Percentiles rank a stretch among this genome's conserved stretches.
phyloP scores from a whole-genome alignment of 2,329 filamentous ascomycete genomes.

The Samsoniella hepiali region DNA sequence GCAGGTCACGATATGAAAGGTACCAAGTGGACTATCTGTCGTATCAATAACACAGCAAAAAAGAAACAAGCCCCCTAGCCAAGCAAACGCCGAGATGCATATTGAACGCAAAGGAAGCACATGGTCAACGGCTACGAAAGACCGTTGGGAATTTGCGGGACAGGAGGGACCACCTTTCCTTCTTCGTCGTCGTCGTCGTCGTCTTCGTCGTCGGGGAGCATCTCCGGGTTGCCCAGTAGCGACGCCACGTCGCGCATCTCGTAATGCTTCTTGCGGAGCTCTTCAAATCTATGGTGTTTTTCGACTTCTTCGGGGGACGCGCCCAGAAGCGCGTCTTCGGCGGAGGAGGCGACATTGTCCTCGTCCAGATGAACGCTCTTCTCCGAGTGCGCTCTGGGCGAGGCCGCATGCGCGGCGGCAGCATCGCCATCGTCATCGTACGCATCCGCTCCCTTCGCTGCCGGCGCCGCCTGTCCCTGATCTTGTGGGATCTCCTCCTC shows the following conservation, averaged over 20 bases:
- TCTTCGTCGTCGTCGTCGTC: conserved; percentile 50
- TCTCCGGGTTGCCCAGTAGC: conserved; percentile 74
- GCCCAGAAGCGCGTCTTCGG: conserved; percentile 52
- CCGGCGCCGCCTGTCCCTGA: conserved; percentile 28
- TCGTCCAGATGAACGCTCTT: conserved; percentile 82
- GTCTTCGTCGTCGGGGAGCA: conserved; percentile 60
- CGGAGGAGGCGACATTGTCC: conserved; percentile 55
- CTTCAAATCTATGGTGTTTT: conserved; percentile 90
- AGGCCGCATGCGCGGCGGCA: conserved; percentile 24
- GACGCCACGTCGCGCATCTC: conserved; percentile 96
- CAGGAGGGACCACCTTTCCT: conserved; percentile 36
- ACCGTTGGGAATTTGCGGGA: conserved; percentile 46
- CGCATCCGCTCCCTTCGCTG: neutral
- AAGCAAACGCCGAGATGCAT: conserved; percentile 12
- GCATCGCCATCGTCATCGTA: neutral
- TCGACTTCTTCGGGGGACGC: conserved; percentile 71
- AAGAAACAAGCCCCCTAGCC: neutral
- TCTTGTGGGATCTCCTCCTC: conserved; percentile 63
- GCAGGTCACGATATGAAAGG: neutral
- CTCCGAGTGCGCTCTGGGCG: conserved; percentile 38
- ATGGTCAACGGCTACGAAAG: conserved; percentile 26
- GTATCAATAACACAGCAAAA: neutral
- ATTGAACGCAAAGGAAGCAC: neutral
- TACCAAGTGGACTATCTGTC: conserved; percentile 1
- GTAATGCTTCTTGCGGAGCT: conserved; percentile 92